phyloP scores from a whole-genome alignment of 2,329 filamentous ascomycete genomes.

The Penicillium sp. region DNA sequence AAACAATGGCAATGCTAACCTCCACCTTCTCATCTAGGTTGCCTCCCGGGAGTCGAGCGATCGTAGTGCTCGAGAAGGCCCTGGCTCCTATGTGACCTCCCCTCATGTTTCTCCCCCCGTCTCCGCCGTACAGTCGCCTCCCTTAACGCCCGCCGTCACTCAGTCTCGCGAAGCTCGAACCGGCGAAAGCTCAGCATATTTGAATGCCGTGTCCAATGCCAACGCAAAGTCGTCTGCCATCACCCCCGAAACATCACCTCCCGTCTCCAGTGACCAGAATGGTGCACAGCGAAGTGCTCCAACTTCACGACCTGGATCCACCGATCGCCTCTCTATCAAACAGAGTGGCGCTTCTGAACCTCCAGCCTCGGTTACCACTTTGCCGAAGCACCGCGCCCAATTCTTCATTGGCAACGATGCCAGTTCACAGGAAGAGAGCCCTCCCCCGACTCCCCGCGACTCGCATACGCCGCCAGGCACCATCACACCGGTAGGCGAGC shows the following conservation, averaged over 20 bases:
- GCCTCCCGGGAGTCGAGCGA: slow-evolving; percentile 64
- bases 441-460: slow-evolving; percentile 62
- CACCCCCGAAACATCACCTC: slow-evolving; percentile 60
- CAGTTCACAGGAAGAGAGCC: slow-evolving; percentile 62
- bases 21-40: slow-evolving; percentile 32
- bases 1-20: slow-evolving; percentile 7
- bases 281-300: slow-evolving; percentile 39
- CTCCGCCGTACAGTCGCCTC: slow-evolving; percentile 81
- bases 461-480: slow-evolving; percentile 67
- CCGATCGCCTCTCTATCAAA: slow-evolving; percentile 45
- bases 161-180: slow-evolving; percentile 58
- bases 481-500: slow-evolving; percentile 77
- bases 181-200: slow-evolving; percentile 36
- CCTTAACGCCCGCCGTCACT: slow-evolving; percentile 83
- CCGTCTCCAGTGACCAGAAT: slow-evolving; percentile 45
- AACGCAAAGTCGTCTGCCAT: slow-evolving; percentile 43
- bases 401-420: slow-evolving; percentile 64
- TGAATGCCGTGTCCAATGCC: slow-evolving; percentile 38
- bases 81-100: slow-evolving; percentile 67
- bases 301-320: slow-evolving; percentile 46
- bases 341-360: slow-evolving; percentile 51
- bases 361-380: slow-evolving; percentile 47
- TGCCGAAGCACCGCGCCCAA: slow-evolving; percentile 55
- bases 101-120: slow-evolving; percentile 69
- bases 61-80: slow-evolving; percentile 60